Percentiles rank a stretch among this genome's conserved stretches.
phyloP scores from a whole-genome alignment of 257 asterid genomes.

The Primulina tabacum region DNA sequence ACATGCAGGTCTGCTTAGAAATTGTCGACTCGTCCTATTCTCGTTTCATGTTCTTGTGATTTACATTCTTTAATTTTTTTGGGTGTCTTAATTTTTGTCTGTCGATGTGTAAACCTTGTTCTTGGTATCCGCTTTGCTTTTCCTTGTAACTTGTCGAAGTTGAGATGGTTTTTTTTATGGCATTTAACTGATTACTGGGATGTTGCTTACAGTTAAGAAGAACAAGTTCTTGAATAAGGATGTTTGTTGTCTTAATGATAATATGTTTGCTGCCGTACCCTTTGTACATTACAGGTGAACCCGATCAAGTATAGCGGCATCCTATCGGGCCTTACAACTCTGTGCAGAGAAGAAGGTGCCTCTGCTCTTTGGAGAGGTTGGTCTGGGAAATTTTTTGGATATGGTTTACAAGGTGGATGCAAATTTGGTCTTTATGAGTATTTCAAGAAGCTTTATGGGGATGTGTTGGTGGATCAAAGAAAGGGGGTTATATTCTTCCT shows the following conservation, averaged over 20 bases:
- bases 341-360: constrained; percentile 63
- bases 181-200: constrained; percentile 2
- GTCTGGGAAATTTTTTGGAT: constrained; percentile 74
- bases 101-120: background rate
- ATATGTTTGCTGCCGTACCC: constrained; percentile 14
- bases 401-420: constrained; percentile 72
- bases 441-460: constrained; percentile 60
- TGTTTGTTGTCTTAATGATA: background rate
- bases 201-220: too few species aligned
- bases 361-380: constrained; percentile 77
- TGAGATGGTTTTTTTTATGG: too few species aligned
- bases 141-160: background rate
- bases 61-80: background rate
- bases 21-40: background rate
- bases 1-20: constrained; percentile 53
- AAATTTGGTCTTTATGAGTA: constrained; percentile 69
- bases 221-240: background rate
- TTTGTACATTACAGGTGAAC: constrained; percentile 41
- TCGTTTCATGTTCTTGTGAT: background rate
- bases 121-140: background rate
- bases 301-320: constrained; percentile 62
- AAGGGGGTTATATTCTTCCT: constrained; percentile 58
- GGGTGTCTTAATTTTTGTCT: background rate
- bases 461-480: constrained; percentile 42
- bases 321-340: constrained; percentile 53